Percentiles rank a stretch among this genome's conserved stretches.
Conservation (phyloP, 2,329 filamentous ascomycete species). For the Colletotrichum costaricense region DNA sequence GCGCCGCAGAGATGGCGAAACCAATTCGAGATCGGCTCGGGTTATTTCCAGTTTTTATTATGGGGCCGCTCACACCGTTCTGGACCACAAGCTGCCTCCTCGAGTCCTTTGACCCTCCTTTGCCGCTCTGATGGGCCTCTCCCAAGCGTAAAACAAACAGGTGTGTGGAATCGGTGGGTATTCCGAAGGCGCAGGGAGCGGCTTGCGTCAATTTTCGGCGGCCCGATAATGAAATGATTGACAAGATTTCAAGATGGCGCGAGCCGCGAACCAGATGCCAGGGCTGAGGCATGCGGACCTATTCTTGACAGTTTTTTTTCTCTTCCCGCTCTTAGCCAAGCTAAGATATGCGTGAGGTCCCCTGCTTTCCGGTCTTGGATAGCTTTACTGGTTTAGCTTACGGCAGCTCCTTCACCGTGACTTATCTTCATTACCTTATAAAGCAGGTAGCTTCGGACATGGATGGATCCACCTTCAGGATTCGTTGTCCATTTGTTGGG, state of each 20-base stretch:
- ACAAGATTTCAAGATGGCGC: not conserved
- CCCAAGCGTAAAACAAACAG: not conserved
- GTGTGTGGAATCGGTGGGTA: not conserved
- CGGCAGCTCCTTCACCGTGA: not conserved
- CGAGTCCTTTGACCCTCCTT: not conserved
- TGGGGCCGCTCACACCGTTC: not conserved
- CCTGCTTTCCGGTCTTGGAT: not conserved
- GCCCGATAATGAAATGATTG: conserved; percentile 2
- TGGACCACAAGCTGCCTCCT: not conserved
- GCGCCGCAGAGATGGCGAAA: not conserved
- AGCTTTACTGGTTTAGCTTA: not conserved
- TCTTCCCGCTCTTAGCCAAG: no score
- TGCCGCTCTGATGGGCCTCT: not conserved
- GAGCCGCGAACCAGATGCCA: conserved; percentile 14
- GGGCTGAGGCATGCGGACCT: conserved; percentile 9
- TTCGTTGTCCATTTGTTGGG: not conserved
- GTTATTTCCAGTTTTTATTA: conserved; percentile 13
- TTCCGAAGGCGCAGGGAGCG: not conserved
- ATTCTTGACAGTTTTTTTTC: not conserved
- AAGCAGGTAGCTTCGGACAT: not conserved
- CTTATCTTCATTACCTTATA: not conserved
- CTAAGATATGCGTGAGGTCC: not conserved
- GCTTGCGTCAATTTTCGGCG: conserved; percentile 18
- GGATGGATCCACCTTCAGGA: not conserved
- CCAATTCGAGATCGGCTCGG: conserved; percentile 9